Base-by-base conservation (phyloP, 176 grass and related monocot species). In the Stipa capillata region DNA sequence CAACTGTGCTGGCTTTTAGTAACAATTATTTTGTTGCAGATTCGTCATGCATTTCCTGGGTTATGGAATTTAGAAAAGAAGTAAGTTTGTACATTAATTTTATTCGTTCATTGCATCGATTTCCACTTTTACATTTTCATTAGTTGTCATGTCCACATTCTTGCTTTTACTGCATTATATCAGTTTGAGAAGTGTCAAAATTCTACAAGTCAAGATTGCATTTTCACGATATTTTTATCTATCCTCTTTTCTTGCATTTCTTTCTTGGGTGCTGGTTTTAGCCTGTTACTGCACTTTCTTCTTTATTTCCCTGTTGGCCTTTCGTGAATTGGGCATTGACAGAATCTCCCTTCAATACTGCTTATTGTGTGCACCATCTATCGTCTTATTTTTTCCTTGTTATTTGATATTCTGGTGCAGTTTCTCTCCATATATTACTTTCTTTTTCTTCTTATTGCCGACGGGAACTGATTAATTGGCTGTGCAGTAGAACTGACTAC, bases 61-160 rank as follows among this genome's bases (percentile, higher is more conserved):
- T 84, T 98, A 77, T 98, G 96, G 96, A 87, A 94, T 91, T 89
- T 98, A 70, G 96, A 98, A 70, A 94, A 87, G 64, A 91, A 92
- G 95, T 98, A 98, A 87, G 90, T 90, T 63, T 62, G 25, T 76
- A 69, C 23, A 23, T 43, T 64, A 7, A 17, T 74, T 74, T 49
- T 68, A 29, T 84, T 84, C 65, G 35, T 47, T 77, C 6, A 25
- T 49, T 29, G 33, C 42, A 24, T 33, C 23, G 16, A 3, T 35
- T 67, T 71, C 52, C 11, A 12, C 25, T 35, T 76, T 59, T 24
- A 13, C n/a, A 24, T 77, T 82, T 71, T 44, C 54, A 50, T 62
- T 72, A 45, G 8, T 63, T 77, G 10, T 42, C 29, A 11, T 69
- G 27, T n/a, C 23, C 29, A 73, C 18, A 58, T 49, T 69, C 8